A percentile compares a stretch with the other conserved stretches of the same genome.
Conservation (phyloP, 306 rosid species). For the Cucumis hystrix region DNA sequence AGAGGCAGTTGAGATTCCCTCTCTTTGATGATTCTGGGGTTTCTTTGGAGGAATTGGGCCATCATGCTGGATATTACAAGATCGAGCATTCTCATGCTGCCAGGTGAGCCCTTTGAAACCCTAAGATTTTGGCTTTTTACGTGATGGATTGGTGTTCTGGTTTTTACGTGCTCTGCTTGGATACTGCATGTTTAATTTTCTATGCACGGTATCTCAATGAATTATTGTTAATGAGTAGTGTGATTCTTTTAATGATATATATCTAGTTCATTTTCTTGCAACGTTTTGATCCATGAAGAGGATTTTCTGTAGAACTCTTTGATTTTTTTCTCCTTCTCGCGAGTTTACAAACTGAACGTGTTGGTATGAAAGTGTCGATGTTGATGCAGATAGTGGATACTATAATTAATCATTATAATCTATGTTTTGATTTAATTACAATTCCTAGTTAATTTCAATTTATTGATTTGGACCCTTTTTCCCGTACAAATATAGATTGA, state of each 20-base stretch:
- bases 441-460: background rate
- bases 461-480: background rate
- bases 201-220: background rate
- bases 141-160: too few species aligned
- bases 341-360: background rate
- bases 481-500: too few species aligned
- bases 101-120: conserved; percentile 15
- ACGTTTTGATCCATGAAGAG: background rate
- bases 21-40: conserved; percentile 27
- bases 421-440: background rate
- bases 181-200: background rate
- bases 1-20: conserved; percentile 58
- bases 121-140: background rate
- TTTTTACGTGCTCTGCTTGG: background rate
- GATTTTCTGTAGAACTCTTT: background rate
- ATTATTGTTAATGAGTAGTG: background rate
- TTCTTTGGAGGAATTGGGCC: conserved; percentile 62
- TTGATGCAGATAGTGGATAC: background rate
- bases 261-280: background rate
- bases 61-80: conserved; percentile 80
- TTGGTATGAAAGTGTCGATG: background rate
- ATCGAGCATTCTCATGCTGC: conserved; percentile 80
- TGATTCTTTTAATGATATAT: background rate
- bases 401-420: background rate
- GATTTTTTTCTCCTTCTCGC: background rate